These are phyloP conservation scores for Hortaea werneckii DNA, from an alignment of 2,329 filamentous ascomycete species.

Conservation along the genomic window DNA sequence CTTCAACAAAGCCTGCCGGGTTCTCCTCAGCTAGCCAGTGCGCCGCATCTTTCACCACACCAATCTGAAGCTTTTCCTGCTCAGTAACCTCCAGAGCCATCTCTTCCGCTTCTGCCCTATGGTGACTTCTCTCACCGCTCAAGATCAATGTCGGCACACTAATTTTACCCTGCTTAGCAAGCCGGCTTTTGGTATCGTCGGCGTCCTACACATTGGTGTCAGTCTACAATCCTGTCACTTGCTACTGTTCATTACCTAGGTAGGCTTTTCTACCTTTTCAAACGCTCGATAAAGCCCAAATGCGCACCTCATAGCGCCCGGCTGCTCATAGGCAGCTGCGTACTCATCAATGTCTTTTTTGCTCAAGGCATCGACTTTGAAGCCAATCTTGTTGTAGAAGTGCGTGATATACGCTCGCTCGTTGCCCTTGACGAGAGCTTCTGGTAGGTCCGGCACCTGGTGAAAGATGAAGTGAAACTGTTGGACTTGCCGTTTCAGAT, in stretches of 20 bases:
- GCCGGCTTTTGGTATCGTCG: slow-evolving; percentile 1
- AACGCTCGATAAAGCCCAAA: slow-evolving; percentile 25
- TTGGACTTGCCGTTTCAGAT: slow-evolving; percentile 26
- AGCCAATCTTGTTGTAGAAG: slow-evolving; percentile 30
- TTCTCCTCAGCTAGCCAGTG: slow-evolving; percentile 28
- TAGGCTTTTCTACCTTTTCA: slow-evolving; percentile 9
- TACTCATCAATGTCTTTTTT: slow-evolving; percentile 30
- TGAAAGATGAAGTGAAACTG: slow-evolving; percentile 27
- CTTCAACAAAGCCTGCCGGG: slow-evolving; percentile 24
- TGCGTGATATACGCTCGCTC: slow-evolving; percentile 33
- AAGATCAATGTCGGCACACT: slow-evolving; percentile 19
- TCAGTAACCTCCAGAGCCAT: slow-evolving; percentile 14
- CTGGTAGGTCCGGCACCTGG: slow-evolving; percentile 21
- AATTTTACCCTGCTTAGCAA: slow-evolving; percentile 14
- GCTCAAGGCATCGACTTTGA: slow-evolving; percentile 28
- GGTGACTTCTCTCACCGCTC: slow-evolving; percentile 16
- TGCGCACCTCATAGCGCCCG: slow-evolving; percentile 23
- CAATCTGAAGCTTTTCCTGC: slow-evolving; percentile 10
- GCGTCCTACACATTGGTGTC: slow-evolving; percentile 11
- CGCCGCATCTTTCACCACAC: slow-evolving; percentile 12
- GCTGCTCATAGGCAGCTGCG: slow-evolving; percentile 23
- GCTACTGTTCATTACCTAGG: too few relatives aligned
- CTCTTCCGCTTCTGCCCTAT: slow-evolving; percentile 11
- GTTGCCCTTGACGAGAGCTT: slow-evolving; percentile 28
- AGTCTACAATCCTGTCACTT: background rate